A percentile compares a stretch with the other conserved stretches of the same genome.
Evolutionary conservation across 1,139 yeast species (phyloP).

Genomic region (Geotrichum phurueaensis): DNA sequence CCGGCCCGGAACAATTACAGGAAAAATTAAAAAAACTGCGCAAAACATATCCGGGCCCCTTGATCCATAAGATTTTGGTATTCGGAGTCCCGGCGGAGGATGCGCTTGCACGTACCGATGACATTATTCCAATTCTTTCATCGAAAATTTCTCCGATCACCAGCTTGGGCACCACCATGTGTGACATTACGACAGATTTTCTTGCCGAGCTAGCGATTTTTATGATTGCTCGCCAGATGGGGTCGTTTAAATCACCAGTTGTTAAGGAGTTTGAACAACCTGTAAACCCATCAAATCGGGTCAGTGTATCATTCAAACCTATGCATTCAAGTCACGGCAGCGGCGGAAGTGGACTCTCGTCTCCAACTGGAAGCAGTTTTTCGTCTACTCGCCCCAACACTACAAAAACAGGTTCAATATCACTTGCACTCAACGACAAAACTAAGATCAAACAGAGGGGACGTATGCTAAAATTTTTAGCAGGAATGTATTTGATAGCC

Average conservation of each 20-base stretch:
- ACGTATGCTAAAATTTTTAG: conserved; percentile 68
- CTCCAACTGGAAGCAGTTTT: conserved; percentile 9
- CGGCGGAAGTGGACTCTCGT: conserved; percentile 11
- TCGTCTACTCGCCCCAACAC: not conserved
- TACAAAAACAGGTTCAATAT: conserved; percentile 33
- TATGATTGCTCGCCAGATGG: conserved; percentile 40
- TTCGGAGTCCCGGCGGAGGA: conserved; percentile 47
- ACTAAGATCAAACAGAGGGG: conserved; percentile 57
- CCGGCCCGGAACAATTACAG: conserved; percentile 32
- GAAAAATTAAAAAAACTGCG: conserved; percentile 37
- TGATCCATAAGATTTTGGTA: conserved; percentile 56
- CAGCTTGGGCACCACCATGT: conserved; percentile 60
- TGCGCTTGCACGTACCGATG: conserved; percentile 27
- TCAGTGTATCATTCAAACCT: conserved; percentile 13
- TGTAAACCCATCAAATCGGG: conserved; percentile 1
- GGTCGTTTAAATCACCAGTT: conserved; percentile 34
- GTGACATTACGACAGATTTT: conserved; percentile 64
- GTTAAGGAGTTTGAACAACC: conserved; percentile 29
- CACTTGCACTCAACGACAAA: conserved; percentile 43
- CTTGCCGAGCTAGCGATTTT: conserved; percentile 59
- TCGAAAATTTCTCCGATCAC: conserved; percentile 34
- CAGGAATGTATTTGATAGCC: conserved; percentile 68
- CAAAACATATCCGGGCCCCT: conserved; percentile 49
- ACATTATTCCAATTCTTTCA: conserved; percentile 31
- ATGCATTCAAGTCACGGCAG: conserved; percentile 7